Percentiles rank a stretch among this genome's conserved stretches.
Evolutionary conservation across 805 yeast genomes (phyloP).

Genomic region (Wickerhamomyces bisporus): DNA sequence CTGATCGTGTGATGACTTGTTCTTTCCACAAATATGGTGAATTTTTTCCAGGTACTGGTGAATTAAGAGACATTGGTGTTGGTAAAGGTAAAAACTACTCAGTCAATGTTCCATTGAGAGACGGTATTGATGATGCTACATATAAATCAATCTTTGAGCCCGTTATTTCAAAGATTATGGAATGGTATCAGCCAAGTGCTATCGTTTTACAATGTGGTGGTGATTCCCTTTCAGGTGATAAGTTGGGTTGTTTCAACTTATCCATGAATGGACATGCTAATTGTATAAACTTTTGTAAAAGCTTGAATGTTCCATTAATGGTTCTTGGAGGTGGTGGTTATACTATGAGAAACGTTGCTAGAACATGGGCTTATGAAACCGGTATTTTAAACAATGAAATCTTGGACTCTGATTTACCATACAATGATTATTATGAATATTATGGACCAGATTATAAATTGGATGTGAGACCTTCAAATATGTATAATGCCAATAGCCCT

Average conservation of each 20-base stretch:
- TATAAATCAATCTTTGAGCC: constrained; percentile 85
- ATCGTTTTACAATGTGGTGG: constrained; percentile 99
- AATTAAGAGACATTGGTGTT: constrained; percentile 76
- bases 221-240: constrained; percentile 92
- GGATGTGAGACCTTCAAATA: constrained; percentile 91
- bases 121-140: constrained; percentile 87
- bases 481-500: constrained; percentile 93
- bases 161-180: constrained; percentile 66
- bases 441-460: constrained; percentile 95
- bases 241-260: constrained; percentile 91
- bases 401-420: constrained; percentile 58
- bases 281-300: constrained; percentile 82
- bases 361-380: constrained; percentile 93
- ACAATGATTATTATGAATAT: constrained; percentile 93
- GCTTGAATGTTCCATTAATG: constrained; percentile 84
- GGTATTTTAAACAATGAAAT: constrained; percentile 79
- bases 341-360: constrained; percentile 93
- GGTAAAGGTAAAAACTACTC: constrained; percentile 81
- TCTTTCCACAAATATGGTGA: constrained; percentile 92
- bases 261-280: constrained; percentile 95
- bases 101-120: constrained; percentile 81
- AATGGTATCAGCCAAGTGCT: constrained; percentile 92
- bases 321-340: constrained; percentile 98
- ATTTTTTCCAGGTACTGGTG: constrained; percentile 93
- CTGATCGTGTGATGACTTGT: constrained; percentile 87